These are phyloP conservation scores for Cladophialophora bantiana DNA, from an alignment of 2,329 filamentous ascomycete genomes.

Conservation along the genomic window DNA sequence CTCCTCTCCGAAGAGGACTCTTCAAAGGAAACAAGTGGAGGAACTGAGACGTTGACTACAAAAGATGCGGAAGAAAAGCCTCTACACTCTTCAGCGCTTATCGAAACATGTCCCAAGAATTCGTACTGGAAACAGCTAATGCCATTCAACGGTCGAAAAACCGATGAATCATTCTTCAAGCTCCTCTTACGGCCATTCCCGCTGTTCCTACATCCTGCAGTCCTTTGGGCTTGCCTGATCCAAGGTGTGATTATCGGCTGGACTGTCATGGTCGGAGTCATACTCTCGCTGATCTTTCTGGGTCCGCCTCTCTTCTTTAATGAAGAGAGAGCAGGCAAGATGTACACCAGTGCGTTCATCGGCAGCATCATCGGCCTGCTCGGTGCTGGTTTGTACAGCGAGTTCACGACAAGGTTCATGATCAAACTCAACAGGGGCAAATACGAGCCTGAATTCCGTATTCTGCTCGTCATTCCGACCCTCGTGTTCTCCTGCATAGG, in stretches of 20 bases:
- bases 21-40: conserved; percentile 20
- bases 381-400: conserved; percentile 75
- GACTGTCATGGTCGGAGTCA: conserved; percentile 90
- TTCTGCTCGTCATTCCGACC: conserved; percentile 83
- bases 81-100: conserved; percentile 22
- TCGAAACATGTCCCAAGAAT: conserved; percentile 48
- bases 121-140: conserved; percentile 67
- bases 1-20: conserved; percentile 33
- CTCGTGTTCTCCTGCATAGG: conserved; percentile 78
- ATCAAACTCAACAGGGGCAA: conserved; percentile 78
- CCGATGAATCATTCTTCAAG: conserved; percentile 74
- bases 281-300: conserved; percentile 82
- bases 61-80: conserved; percentile 28
- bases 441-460: conserved; percentile 90
- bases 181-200: conserved; percentile 77
- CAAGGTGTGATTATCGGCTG: conserved; percentile 93
- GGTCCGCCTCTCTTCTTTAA: conserved; percentile 81
- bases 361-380: conserved; percentile 80
- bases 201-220: conserved; percentile 81
- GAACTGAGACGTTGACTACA: conserved; percentile 5
- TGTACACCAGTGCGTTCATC: conserved; percentile 84
- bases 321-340: conserved; percentile 81
- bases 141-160: conserved; percentile 82
- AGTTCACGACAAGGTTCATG: conserved; percentile 73
- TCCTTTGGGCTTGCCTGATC: conserved; percentile 80